Evolutionary conservation across 495 filamentous ascomycete genomes (phyloP), one percentile per base, ranked within the genome.

Genomic region (Oidiodendron maius): DNA sequence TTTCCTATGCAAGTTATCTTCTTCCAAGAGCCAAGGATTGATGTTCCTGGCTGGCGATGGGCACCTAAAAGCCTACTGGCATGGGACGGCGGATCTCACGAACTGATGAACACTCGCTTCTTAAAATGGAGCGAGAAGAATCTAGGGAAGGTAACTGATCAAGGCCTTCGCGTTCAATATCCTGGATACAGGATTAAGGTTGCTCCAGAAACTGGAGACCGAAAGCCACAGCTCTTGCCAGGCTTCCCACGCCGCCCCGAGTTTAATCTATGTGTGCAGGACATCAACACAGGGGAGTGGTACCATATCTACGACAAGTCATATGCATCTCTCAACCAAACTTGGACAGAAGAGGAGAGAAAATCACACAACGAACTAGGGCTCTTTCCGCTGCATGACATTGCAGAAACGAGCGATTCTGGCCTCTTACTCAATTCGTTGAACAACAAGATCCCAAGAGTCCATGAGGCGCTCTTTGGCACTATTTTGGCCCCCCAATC

Each of bases 1-100:
- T 43, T 59, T 17, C 57, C 60, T 1, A 39, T 45, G 1, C 44
- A 32, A 11, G 37, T 60, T 4, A 53, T 62, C 28, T 62, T 60
- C 40, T 52, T 51, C 24, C 48, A 56, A 10, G 57, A 60, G 23
- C 24, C 22, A 6, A 40, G 43, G 22, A 25, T 62, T n/a, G 13
- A 28, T 12, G 40, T 30, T 10, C 36, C 48, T 1, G 57, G 60
- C 4, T 58, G 39, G 34, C 17, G 48, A 30, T 62, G 60, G 60
- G 60, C 53, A 1, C 60, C 57, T 17, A 15, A 15, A 35, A 32
- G 26, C 18, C 24, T 55, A 4, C 24, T 55, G 25, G n/a, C 16
- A 10, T 20, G 17, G n/a, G 12, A 12, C 5, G 11, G 9, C 2
- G 15, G 35, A 15, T 10, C 21, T 15, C 20, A 34, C 1, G 20